Evolutionary conservation across 805 yeast genomes (phyloP).

Genomic region (Saccharomycopsis capsularis): DNA sequence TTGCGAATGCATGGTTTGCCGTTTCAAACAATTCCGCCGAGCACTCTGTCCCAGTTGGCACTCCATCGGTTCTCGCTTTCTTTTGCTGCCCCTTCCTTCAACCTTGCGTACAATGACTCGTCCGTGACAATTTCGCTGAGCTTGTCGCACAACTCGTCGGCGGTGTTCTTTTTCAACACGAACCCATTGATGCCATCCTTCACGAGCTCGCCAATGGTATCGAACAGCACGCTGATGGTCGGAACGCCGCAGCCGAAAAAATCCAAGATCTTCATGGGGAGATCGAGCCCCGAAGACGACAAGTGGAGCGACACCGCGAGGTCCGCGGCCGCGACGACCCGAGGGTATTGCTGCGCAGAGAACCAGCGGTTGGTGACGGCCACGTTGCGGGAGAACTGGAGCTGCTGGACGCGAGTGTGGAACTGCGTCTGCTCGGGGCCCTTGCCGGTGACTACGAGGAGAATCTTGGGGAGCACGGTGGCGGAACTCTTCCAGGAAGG

Average conservation of each 20-base stretch:
- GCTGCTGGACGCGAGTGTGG: conserved; percentile 37
- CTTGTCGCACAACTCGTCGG: conserved; percentile 39
- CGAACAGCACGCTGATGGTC: conserved; percentile 69
- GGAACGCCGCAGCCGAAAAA: conserved; percentile 96
- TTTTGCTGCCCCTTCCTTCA: conserved; percentile 63
- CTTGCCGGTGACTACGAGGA: conserved; percentile 85
- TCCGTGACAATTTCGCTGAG: conserved; percentile 33
- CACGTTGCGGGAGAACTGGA: conserved; percentile 39
- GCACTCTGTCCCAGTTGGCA: conserved; percentile 54
- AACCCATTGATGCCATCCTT: conserved; percentile 64
- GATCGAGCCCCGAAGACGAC: conserved; percentile 87
- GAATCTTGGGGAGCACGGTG: conserved; percentile 37
- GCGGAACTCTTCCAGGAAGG: conserved; percentile 15
- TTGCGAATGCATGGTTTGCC: too few relatives aligned
- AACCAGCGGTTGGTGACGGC: conserved; percentile 69
- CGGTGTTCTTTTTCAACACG: conserved; percentile 34
- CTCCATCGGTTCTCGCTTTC: conserved; percentile 74
- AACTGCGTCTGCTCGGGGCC: conserved; percentile 72
- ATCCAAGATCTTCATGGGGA: conserved; percentile 96
- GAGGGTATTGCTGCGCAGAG: conserved; percentile 69
- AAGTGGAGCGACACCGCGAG: conserved; percentile 85
- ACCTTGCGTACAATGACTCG: conserved; percentile 28
- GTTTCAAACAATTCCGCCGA: not conserved
- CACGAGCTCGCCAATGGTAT: conserved; percentile 75
- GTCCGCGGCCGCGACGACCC: conserved; percentile 68